These are phyloP conservation scores for Cryptococcus hybrid DNA, from an alignment of 1,284 basidiomycete genomes.

Conservation along the genomic window DNA sequence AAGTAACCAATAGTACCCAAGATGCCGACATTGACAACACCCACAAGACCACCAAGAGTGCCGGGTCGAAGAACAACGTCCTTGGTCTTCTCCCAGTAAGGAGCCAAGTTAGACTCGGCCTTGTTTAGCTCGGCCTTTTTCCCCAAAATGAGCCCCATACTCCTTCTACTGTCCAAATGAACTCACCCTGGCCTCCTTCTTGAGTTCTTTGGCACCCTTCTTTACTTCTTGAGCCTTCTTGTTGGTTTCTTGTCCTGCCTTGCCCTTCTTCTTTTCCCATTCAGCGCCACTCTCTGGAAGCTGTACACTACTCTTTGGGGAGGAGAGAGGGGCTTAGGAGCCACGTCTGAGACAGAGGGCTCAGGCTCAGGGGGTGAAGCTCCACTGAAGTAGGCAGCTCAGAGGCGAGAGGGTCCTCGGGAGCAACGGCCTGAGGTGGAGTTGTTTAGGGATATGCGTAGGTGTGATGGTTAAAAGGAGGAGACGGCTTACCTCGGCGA, in stretches of 20 bases:
- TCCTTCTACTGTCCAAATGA: neutral
- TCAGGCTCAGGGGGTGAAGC: conserved; percentile 26
- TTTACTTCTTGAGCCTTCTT: conserved; percentile 57
- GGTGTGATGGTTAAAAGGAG: neutral
- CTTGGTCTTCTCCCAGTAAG: conserved; percentile 61
- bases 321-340: conserved; percentile 26
- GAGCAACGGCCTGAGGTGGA: conserved; percentile 33
- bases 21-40: conserved; percentile 71
- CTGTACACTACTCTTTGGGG: conserved; percentile 25
- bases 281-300: conserved; percentile 28
- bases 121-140: conserved; percentile 51
- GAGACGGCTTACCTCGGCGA: neutral
- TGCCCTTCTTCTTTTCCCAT: conserved; percentile 13
- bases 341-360: conserved; percentile 28
- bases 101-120: conserved; percentile 57
- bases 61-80: conserved; percentile 64
- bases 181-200: conserved; percentile 53
- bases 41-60: conserved; percentile 69
- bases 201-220: conserved; percentile 56
- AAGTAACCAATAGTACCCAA: conserved; percentile 62
- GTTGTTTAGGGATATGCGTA: neutral
- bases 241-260: conserved; percentile 34
- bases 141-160: neutral
- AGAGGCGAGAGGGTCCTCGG: conserved; percentile 21
- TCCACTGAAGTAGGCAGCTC: conserved; percentile 19